Evolutionary conservation across 176 grass and related monocot genomes (phyloP).

Genomic region (Zea mays): Zm-B73-REFERENCE-NAM-5.0 NC_050096.1:4247501-4248000

Average conservation of each 20-base stretch:
- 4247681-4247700: no score
- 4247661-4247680: no score
- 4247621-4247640: no score
- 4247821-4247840: conserved; percentile 50
- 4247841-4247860: conserved; percentile 83
- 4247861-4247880: conserved; percentile 82
- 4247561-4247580: no score
- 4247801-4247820: conserved; percentile 14
- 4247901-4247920: conserved; percentile 94
- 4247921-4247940: conserved; percentile 63
- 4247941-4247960: conserved; percentile 62
- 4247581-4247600: no score
- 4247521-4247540: no score
- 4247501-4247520: no score
- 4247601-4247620: no score
- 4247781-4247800: background rate
- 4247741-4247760: conserved; percentile 8
- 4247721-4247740: background rate
- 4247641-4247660: no score
- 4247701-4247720: no score
- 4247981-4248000: conserved; percentile 28
- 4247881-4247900: conserved; percentile 86
- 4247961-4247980: conserved; percentile 27
- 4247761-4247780: background rate
- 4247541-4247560: no score